phyloP scores from a whole-genome alignment of 768 basidiomycete genomes.

The Cystobasidiopsis lactophilus region DNA sequence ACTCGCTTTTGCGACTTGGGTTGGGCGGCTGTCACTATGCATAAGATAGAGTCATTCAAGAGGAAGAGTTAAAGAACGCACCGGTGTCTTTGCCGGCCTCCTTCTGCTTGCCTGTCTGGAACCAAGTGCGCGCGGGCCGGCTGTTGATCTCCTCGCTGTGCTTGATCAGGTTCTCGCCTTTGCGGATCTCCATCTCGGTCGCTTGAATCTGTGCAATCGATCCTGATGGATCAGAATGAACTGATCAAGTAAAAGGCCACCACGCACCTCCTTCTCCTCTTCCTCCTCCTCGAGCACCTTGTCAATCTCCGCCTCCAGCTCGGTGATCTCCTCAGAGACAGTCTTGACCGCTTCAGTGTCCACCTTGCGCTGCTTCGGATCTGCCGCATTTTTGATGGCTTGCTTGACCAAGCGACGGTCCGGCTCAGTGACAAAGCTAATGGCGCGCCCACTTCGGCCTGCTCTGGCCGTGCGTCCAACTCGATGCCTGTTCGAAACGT shows the following conservation, averaged over 20 bases:
- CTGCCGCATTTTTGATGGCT: constrained; percentile 64
- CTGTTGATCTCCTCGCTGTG: constrained; percentile 80
- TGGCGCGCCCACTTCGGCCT: constrained; percentile 72
- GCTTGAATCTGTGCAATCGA: constrained; percentile 39
- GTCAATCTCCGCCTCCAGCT: constrained; percentile 50
- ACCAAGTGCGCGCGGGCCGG: constrained; percentile 94
- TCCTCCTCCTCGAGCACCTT: constrained; percentile 73
- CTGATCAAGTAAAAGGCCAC: background rate
- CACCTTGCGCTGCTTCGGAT: constrained; percentile 64
- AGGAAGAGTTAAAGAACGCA: background rate
- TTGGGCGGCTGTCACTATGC: background rate
- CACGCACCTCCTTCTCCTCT: constrained; percentile 66
- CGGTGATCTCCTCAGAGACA: constrained; percentile 47
- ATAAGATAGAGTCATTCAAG: background rate
- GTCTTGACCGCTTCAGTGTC: constrained; percentile 48
- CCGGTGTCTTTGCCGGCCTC: constrained; percentile 37
- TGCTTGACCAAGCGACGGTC: constrained; percentile 93
- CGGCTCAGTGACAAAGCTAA: constrained; percentile 83
- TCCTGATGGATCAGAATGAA: constrained; percentile 11
- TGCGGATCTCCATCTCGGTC: constrained; percentile 88
- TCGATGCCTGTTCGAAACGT: constrained; percentile 34
- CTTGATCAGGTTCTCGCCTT: constrained; percentile 86
- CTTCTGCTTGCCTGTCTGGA: constrained; percentile 73
- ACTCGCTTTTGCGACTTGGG: background rate
- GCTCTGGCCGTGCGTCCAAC: constrained; percentile 34